Conservation (phyloP, 371 early-diverging fungal genomes). For the Encephalitozoon intestinalis region DNA sequence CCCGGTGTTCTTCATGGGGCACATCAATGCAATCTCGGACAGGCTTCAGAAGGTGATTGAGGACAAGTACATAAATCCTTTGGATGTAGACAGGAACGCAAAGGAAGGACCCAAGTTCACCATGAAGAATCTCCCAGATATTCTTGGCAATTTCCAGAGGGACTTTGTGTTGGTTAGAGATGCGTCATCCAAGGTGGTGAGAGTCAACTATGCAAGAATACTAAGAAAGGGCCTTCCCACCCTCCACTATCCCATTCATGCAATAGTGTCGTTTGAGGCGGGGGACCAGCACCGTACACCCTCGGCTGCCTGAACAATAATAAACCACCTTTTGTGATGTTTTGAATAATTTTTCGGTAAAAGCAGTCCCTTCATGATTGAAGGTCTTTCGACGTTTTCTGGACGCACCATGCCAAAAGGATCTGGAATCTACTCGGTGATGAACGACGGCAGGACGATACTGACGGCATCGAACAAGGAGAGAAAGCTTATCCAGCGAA, state of each 20-base stretch:
- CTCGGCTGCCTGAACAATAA: background rate
- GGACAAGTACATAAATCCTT: constrained; percentile 14
- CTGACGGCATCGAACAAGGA: constrained; percentile 32
- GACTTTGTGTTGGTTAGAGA: constrained; percentile 26
- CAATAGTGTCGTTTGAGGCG: background rate
- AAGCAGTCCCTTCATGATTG: constrained; percentile 13
- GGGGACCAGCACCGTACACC: background rate
- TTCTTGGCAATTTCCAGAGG: constrained; percentile 18
- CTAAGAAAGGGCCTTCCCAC: background rate
- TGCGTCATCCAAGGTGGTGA: background rate
- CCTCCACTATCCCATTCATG: constrained; percentile 11
- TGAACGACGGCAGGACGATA: constrained; percentile 27
- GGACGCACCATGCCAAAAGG: constrained; percentile 36
- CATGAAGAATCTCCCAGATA: constrained; percentile 12
- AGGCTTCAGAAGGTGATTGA: constrained; percentile 7
- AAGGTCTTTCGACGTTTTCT: constrained; percentile 30
- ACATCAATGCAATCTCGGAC: constrained; percentile 14
- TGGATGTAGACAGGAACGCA: constrained; percentile 18
- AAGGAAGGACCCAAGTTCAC: constrained; percentile 18
- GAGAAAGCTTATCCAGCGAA: constrained; percentile 11
- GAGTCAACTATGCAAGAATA: constrained; percentile 23
- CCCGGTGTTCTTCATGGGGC: constrained; percentile 33
- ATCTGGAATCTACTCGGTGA: constrained; percentile 18
- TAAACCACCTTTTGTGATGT: background rate
- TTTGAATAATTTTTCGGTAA: constrained; percentile 12